Base-by-base conservation (phyloP, 202 grass and related monocot genomes). In the Bolboschoenoplectus hybrid region DNA sequence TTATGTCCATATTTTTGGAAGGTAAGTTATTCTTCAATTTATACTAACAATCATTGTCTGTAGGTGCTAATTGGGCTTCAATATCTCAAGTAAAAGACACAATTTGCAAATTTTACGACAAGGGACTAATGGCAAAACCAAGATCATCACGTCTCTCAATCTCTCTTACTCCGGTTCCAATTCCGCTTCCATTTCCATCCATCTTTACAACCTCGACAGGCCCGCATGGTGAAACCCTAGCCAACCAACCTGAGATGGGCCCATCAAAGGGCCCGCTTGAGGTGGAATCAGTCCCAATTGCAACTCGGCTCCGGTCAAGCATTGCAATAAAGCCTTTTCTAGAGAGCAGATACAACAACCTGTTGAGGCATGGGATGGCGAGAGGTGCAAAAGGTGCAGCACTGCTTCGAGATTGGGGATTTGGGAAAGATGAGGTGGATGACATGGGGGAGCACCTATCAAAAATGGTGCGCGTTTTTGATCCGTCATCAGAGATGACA, bases 171-270 rank as follows among this genome's bases (percentile, higher is more conserved):
- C 93, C 97, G 0, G 87, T 96, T 9, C 89, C 92, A 13, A 90
- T 99, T 43, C 97, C 93, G 0, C 86, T 99, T 32, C 92, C 97
- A 0, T 96, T 99, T 85, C 97, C 97, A 2, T 90, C 89, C 0
- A 96, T 99, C 20, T 99, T 96, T 87, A 61, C 67, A 36, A 86
- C 83, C 84, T 81, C 44, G 14, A 68, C 95, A 34, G 88, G 97
- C 61, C 86, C n/a, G 20, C 97, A 73, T 1, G 97, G 97, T 0
- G 92, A 99, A 86, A 85, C 93, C 40, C 61, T 92, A 26, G 6
- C 32, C 2, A 17, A 81, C 1, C 61, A 87, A 26, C 1, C 74
- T 66, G 89, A 92, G 66, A 86, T 67, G 67, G 44, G 58, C 43
- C 72, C 9, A 17, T 11, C 78, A 72, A 98, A 82, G 80, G 93